A percentile compares a stretch with the other conserved stretches of the same genome.
phyloP scores from a whole-genome alignment of 495 filamentous ascomycete species.

The Neurospora tetrasperma region DNA sequence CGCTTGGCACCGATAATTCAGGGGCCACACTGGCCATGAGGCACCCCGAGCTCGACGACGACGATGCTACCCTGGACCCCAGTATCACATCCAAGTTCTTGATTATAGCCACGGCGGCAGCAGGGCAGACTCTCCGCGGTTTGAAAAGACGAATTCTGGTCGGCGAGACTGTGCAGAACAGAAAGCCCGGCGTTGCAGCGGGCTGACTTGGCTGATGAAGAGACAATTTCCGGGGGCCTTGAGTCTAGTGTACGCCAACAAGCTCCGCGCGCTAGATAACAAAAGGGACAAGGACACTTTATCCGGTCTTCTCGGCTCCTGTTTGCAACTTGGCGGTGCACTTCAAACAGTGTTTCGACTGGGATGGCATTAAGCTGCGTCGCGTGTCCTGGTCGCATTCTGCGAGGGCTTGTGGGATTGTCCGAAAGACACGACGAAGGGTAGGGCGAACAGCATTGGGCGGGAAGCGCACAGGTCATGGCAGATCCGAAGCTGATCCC shows the following conservation, averaged over 20 bases:
- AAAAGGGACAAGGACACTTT: neutral
- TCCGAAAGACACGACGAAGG: neutral
- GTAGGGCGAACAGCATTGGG: neutral
- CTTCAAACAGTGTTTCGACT: neutral
- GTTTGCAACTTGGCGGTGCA: neutral
- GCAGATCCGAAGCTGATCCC: neutral
- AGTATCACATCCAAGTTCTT: neutral
- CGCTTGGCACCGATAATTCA: neutral
- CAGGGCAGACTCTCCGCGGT: neutral
- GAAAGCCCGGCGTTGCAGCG: neutral
- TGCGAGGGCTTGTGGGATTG: neutral
- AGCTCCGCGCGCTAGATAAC: neutral
- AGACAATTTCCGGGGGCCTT: neutral
- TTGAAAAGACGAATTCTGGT: neutral
- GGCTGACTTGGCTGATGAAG: neutral
- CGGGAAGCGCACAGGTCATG: neutral
- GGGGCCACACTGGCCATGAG: neutral
- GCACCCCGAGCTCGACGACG: neutral
- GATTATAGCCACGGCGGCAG: neutral
- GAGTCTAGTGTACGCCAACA: neutral
- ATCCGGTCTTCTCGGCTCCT: neutral
- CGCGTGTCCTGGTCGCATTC: neutral
- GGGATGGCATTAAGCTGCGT: neutral
- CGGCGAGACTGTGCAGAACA: neutral
- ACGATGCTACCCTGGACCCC: neutral